phyloP scores from a whole-genome alignment of 2,329 filamentous ascomycete genomes.

The Cercospora nicotianae region DNA sequence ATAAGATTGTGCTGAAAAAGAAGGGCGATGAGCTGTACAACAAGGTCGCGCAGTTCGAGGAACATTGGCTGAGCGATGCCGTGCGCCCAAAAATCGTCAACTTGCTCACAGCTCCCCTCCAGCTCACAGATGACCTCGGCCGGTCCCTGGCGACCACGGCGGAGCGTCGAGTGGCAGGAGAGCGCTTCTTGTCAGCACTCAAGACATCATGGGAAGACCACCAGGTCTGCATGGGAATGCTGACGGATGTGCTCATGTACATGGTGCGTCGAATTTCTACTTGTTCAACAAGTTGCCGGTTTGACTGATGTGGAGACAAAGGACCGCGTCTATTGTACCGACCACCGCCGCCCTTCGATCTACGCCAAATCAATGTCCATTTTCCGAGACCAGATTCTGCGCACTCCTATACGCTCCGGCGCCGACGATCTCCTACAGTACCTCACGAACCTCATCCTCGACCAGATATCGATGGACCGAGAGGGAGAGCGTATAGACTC shows the following conservation, averaged over 20 bases:
- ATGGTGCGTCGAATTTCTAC: conserved; percentile 58
- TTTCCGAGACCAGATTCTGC: conserved; percentile 83
- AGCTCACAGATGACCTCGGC: conserved; percentile 48
- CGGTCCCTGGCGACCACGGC: conserved; percentile 61
- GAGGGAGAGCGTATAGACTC: conserved; percentile 87
- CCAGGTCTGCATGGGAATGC: conserved; percentile 92
- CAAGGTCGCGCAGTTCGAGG: conserved; percentile 76
- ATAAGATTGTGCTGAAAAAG: conserved; percentile 89
- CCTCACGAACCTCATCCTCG: conserved; percentile 77
- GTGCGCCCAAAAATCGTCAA: conserved; percentile 70
- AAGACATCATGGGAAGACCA: conserved; percentile 84
- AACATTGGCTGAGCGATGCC: conserved; percentile 72
- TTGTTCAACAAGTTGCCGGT: conserved; percentile 6
- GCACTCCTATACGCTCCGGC: conserved; percentile 54
- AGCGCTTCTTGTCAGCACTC: conserved; percentile 75
- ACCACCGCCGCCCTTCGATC: conserved; percentile 72
- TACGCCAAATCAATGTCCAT: conserved; percentile 82
- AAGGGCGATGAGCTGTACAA: conserved; percentile 80
- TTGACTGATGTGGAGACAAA: conserved; percentile 38
- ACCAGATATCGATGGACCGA: conserved; percentile 89
- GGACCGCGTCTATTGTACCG: conserved; percentile 79
- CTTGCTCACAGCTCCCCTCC: conserved; percentile 69
- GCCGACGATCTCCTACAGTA: conserved; percentile 66
- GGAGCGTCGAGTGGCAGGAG: conserved; percentile 76
- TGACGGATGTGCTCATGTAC: conserved; percentile 90